Conservation (phyloP, 345 rosid genomes). For the Melaleuca quinquenervia region DNA sequence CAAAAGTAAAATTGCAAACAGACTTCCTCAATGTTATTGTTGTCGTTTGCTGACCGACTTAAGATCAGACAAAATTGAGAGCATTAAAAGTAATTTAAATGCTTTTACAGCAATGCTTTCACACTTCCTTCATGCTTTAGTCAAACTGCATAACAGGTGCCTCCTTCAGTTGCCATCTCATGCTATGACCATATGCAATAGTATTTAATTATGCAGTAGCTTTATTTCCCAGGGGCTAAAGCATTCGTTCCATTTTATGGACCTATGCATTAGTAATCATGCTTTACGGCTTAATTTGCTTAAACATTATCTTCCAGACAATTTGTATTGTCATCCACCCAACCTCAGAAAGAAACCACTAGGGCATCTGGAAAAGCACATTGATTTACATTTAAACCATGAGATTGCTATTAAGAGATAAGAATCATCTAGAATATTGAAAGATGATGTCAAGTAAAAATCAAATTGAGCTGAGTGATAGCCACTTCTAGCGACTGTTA, state of each 20-base stretch:
- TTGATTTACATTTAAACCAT: background rate
- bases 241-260: background rate
- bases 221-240: background rate
- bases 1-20: background rate
- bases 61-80: background rate
- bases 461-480: background rate
- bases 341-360: background rate
- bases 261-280: background rate
- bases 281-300: background rate
- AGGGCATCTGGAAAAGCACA: background rate
- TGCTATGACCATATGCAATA: background rate
- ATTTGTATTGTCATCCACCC: background rate
- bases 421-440: background rate
- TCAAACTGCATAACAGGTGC: background rate
- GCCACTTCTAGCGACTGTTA: background rate
- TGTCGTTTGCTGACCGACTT: background rate
- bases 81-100: background rate
- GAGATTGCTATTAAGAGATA: background rate
- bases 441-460: background rate
- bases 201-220: background rate
- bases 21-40: background rate
- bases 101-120: background rate
- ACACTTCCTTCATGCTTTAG: background rate
- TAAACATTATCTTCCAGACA: background rate
- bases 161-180: background rate